phyloP scores from a whole-genome alignment of 257 asterid genomes.

The Solanum rostratum region DNA sequence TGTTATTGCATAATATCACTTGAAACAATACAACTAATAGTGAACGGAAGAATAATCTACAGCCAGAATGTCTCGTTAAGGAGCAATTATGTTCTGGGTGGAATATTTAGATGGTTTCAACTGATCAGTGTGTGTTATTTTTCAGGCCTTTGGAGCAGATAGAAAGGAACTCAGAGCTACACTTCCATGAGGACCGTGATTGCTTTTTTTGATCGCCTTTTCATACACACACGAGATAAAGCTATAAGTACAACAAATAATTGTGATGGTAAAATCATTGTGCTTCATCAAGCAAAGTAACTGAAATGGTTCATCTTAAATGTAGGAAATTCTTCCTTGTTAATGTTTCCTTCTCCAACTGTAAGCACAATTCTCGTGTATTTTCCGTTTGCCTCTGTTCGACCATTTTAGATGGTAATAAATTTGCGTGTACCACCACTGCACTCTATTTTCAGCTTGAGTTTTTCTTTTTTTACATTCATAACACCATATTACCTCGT shows the following conservation, averaged over 20 bases:
- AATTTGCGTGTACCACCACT: background rate
- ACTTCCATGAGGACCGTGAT: constrained; percentile 51
- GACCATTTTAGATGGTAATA: background rate
- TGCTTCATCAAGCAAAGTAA: background rate
- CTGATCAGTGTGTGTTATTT: background rate
- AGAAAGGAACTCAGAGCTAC: constrained; percentile 65
- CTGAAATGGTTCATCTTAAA: background rate
- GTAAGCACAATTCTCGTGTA: background rate
- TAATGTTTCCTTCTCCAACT: background rate
- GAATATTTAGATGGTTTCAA: background rate
- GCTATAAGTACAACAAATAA: constrained; percentile 4
- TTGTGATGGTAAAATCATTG: background rate
- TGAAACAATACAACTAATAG: background rate
- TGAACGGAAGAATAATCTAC: background rate
- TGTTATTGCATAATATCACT: background rate
- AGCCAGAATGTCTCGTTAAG: background rate
- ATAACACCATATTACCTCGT: background rate
- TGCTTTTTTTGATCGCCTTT: background rate
- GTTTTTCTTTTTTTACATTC: background rate
- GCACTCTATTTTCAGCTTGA: background rate
- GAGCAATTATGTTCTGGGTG: background rate
- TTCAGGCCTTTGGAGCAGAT: constrained; percentile 85
- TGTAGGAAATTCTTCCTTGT: background rate
- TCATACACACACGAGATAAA: constrained; percentile 20
- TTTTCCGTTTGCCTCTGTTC: background rate